Evolutionary conservation across 1,284 basidiomycete genomes (phyloP).

Genomic region (Ceratobasidium papillatum): DNA sequence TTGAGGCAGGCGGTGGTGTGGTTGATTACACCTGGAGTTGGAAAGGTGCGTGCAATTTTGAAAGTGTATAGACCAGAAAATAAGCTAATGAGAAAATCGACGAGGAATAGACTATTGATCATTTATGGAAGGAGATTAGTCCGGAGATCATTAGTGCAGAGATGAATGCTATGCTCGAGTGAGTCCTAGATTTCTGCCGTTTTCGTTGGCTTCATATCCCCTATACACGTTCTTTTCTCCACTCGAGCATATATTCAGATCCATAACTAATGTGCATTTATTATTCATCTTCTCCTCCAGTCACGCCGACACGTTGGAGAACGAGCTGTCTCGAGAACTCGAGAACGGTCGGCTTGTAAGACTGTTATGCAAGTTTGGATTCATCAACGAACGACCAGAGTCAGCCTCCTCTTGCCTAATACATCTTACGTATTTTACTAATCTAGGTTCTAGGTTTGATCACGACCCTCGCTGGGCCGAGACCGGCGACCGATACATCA

Average conservation of each 20-base stretch:
- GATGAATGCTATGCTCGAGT: conserved; percentile 73
- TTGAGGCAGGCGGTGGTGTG: conserved; percentile 39
- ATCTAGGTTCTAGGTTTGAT: conserved; percentile 73
- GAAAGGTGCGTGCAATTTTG: conserved; percentile 56
- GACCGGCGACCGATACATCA: conserved; percentile 96
- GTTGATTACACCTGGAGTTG: conserved; percentile 49
- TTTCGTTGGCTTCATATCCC: neutral
- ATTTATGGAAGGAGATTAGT: conserved; percentile 82
- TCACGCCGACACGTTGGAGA: conserved; percentile 83
- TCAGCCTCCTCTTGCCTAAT: conserved; percentile 56
- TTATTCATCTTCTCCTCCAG: conserved; percentile 53
- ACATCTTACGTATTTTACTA: neutral
- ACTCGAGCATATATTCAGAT: neutral
- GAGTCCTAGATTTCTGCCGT: conserved; percentile 63
- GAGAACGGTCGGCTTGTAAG: conserved; percentile 96
- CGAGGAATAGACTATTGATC: conserved; percentile 71
- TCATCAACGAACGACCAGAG: conserved; percentile 99
- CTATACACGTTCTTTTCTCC: conserved; percentile 4
- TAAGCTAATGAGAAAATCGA: conserved; percentile 15
- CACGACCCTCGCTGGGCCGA: conserved; percentile 97
- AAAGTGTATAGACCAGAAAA: neutral
- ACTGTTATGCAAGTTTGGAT: conserved; percentile 92
- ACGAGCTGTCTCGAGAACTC: conserved; percentile 87
- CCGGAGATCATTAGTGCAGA: conserved; percentile 74
- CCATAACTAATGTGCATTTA: neutral